phyloP scores from a whole-genome alignment of 2,329 filamentous ascomycete species.

The Pseudogymnoascus sp. region DNA sequence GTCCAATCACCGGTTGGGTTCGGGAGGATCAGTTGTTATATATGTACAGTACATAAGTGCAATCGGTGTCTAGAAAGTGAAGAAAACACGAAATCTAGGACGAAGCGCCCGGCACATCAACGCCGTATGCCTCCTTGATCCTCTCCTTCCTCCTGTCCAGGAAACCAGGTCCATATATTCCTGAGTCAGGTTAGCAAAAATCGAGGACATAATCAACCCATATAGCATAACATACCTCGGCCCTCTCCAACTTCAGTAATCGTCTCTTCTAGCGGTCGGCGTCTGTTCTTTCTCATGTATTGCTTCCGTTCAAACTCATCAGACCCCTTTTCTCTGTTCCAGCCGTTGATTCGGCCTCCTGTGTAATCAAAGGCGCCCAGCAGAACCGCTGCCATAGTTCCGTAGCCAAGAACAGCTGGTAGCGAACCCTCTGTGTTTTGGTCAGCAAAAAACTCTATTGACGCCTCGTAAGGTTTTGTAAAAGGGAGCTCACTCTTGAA shows the following conservation, averaged over 20 bases:
- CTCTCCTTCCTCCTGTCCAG: conserved; percentile 57
- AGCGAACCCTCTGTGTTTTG: conserved; percentile 25
- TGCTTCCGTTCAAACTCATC: conserved; percentile 59
- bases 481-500: conserved; percentile 42
- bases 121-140: conserved; percentile 61
- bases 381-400: conserved; percentile 44
- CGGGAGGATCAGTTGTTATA: conserved; percentile 9
- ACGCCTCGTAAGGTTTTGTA: neutral
- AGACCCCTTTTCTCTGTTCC: conserved; percentile 39
- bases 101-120: conserved; percentile 44
- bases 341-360: conserved; percentile 47
- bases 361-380: conserved; percentile 56
- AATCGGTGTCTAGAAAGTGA: neutral
- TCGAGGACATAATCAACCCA: neutral
- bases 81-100: conserved; percentile 1
- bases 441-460: conserved; percentile 7
- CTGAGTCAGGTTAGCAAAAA: conserved; percentile 33
- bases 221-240: conserved; percentile 45
- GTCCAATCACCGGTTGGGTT: neutral
- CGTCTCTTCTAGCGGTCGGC: conserved; percentile 56
- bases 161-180: conserved; percentile 59
- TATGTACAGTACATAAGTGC: conserved; percentile 10
- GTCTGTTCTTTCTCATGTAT: conserved; percentile 50
- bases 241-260: conserved; percentile 60
- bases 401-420: conserved; percentile 57